A percentile compares a stretch with the other conserved stretches of the same genome.
These are phyloP conservation scores for Clarireedia monteithiana DNA, from an alignment of 2,329 filamentous ascomycete species.

Conservation along the genomic window DNA sequence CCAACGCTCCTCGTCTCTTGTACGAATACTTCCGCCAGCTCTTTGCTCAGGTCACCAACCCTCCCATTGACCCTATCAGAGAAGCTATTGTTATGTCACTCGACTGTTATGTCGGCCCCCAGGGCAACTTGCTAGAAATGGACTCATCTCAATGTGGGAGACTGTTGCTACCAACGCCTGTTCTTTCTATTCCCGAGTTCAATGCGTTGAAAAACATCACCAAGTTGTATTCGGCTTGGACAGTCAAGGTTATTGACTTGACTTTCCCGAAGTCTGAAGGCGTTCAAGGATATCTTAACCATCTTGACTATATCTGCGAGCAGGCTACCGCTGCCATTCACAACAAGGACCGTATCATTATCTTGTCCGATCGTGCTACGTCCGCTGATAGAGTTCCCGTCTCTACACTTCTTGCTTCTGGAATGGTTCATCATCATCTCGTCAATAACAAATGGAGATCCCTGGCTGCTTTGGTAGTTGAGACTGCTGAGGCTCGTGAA, in stretches of 20 bases:
- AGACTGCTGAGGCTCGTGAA: conserved; percentile 92
- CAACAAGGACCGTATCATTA: conserved; percentile 73
- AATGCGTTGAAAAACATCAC: conserved; percentile 77
- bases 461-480: conserved; percentile 75
- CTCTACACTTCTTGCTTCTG: conserved; percentile 79
- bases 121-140: conserved; percentile 94
- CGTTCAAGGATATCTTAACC: conserved; percentile 73
- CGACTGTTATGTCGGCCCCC: conserved; percentile 91
- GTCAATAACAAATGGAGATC: conserved; percentile 95
- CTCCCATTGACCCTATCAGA: conserved; percentile 92
- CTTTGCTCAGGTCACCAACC: conserved; percentile 96
- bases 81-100: conserved; percentile 98
- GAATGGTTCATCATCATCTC: conserved; percentile 91
- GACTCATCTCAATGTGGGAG: conserved; percentile 81
- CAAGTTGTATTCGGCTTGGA: conserved; percentile 68
- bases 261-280: conserved; percentile 87
- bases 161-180: conserved; percentile 77
- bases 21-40: conserved; percentile 98
- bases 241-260: conserved; percentile 82
- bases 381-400: conserved; percentile 76
- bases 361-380: conserved; percentile 83
- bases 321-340: conserved; percentile 78
- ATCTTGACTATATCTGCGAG: conserved; percentile 82
- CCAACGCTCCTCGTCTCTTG: conserved; percentile 79
- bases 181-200: conserved; percentile 85